Conservation (phyloP, 78 protist genomes). For the Dictyostelium firmibasis region DNA sequence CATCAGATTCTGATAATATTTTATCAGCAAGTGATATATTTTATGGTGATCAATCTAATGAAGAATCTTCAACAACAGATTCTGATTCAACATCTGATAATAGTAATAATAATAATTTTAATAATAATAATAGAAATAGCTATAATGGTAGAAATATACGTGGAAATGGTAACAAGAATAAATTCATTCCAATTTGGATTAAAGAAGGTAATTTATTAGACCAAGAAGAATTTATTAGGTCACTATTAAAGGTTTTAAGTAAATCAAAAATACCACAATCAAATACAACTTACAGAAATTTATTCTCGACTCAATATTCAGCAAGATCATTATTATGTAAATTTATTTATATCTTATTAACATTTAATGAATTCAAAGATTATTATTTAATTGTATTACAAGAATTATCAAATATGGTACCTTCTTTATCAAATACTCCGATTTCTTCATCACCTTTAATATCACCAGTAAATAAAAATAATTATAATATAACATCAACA, state of each 20-base stretch:
- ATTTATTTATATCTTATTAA: background rate
- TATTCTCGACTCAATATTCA: constrained; percentile 60
- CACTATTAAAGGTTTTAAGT: background rate
- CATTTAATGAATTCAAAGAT: constrained; percentile 15
- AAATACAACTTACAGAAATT: constrained; percentile 18
- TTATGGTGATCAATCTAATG: constrained; percentile 4
- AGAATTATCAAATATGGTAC: constrained; percentile 11
- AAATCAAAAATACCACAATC: constrained; percentile 43
- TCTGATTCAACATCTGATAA: constrained; percentile 18
- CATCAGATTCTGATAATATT: background rate
- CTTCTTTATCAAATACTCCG: background rate
- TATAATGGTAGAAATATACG: background rate
- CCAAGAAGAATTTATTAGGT: constrained; percentile 1
- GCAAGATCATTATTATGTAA: constrained; percentile 58
- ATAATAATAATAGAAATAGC: background rate
- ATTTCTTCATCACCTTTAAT: background rate
- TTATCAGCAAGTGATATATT: background rate
- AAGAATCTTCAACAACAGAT: constrained; percentile 32
- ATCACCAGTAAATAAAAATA: background rate
- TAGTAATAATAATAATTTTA: no score
- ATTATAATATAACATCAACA: background rate
- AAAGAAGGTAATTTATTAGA: constrained; percentile 57
- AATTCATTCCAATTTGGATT: constrained; percentile 44
- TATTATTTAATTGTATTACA: constrained; percentile 2
- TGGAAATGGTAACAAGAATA: background rate